Evolutionary conservation across 1,284 basidiomycete genomes (phyloP).

Genomic region (Somion occarium): DNA sequence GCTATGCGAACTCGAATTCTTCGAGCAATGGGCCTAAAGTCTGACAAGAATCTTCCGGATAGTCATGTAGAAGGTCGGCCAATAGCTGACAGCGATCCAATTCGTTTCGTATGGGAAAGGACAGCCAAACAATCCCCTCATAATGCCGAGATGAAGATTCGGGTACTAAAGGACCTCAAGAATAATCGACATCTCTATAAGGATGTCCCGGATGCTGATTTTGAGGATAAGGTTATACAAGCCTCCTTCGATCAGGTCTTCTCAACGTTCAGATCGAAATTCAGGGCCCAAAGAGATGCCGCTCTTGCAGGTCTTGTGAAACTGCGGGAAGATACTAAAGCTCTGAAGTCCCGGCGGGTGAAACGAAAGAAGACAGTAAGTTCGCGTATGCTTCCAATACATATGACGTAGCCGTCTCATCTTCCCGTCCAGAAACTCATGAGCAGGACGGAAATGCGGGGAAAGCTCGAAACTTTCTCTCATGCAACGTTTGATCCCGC

Average conservation of each 20-base stretch:
- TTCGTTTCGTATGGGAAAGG: conserved; percentile 75
- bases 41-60: conserved; percentile 54
- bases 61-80: conserved; percentile 49
- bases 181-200: conserved; percentile 46
- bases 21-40: conserved; percentile 49
- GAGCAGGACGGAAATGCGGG: conserved; percentile 53
- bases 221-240: conserved; percentile 55
- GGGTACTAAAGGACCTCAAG: conserved; percentile 54
- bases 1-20: conserved; percentile 64
- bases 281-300: conserved; percentile 50
- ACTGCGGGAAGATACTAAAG: conserved; percentile 54
- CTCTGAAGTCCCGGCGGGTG: conserved; percentile 51
- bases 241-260: conserved; percentile 66
- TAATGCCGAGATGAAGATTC: conserved; percentile 63
- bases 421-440: conserved; percentile 55
- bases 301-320: conserved; percentile 37
- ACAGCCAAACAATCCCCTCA: conserved; percentile 68
- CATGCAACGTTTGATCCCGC: conserved; percentile 64
- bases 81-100: conserved; percentile 40
- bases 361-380: conserved; percentile 58
- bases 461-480: conserved; percentile 45
- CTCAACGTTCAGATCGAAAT: conserved; percentile 63
- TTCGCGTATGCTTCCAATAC: conserved; percentile 13
- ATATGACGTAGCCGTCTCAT: conserved; percentile 1
- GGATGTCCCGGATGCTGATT: conserved; percentile 61